Conservation (phyloP, 148 eudicot genomes). For the Heliamphora exappendiculata region DNA sequence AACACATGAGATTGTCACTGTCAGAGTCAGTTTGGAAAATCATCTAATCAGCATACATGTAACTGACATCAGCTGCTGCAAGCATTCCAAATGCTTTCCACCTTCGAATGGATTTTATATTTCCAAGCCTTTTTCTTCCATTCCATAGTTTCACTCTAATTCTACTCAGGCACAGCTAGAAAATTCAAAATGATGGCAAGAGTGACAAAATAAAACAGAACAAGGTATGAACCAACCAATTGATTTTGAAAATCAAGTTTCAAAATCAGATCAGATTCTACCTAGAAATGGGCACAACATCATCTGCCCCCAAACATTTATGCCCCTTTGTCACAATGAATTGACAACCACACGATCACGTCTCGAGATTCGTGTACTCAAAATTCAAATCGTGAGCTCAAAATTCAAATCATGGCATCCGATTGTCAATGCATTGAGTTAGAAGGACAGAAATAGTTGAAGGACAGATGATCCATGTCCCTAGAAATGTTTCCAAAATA, state of each 20-base stretch:
- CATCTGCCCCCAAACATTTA: neutral
- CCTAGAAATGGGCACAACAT: neutral
- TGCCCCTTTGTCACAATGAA: neutral
- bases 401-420: too few species aligned
- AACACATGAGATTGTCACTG: neutral
- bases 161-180: neutral
- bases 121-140: neutral
- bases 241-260: neutral
- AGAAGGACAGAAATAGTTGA: too few species aligned
- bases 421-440: neutral
- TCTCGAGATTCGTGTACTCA: too few species aligned
- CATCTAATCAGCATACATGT: neutral
- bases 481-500: neutral
- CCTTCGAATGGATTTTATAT: neutral
- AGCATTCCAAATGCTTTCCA: neutral
- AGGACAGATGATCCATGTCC: too few species aligned
- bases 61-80: neutral
- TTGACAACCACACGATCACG: too few species aligned
- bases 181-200: neutral
- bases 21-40: neutral
- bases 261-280: neutral
- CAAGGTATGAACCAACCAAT: neutral
- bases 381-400: too few species aligned
- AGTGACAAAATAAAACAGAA: neutral
- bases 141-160: slow-evolving; percentile 8